Evolutionary conservation across 352 stramenopile genomes (phyloP), one percentile per base, ranked within the genome.

Genomic region (Pythium aquatile): DNA sequence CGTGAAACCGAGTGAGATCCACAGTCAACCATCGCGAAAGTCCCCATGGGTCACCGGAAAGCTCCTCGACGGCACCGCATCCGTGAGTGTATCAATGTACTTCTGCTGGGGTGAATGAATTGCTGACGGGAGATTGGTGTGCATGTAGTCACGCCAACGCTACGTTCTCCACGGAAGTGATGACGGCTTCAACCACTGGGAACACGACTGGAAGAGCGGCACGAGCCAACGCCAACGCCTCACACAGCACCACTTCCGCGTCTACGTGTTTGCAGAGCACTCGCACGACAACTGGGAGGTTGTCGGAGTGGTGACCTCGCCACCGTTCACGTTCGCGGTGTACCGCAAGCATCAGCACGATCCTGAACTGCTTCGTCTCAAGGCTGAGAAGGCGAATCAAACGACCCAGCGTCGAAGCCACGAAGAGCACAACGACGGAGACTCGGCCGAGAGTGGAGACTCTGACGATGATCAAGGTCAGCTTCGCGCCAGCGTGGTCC

Each of bases 121-220:
- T 24, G 20, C 39, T 47, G 17, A 47, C 39, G 39, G 2, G 39
- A 24, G 20, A 24, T 24, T 24, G 20, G 20, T 24, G 20, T 24
- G 20, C 20, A 24, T 24, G 20, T 24, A 24, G 20, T 24, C 20
- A 24, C 20, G 20, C 20, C 20, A 24, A 1, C 20, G 20, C 20
- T 68, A 54, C 39, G 54, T 51, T 2, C 61, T 68, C 3, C 54
- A 39, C 11, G 61, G 61, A 2, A 63, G 61, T 20, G 67, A 63
- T 40, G 74, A 75, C 58, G 70, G 73, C 17, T 66, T 64, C 52
- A 46, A 65, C 13, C 74, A 77, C 32, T 85, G 77, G 77, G 66
- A 81, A 53, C 82, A 79, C 65, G 72, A 79, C 67, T 85, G 74
- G 74, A 81, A 79, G 48, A 83, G 72, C 59, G 77, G 77, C 28